Evolutionary conservation across 139 green algal species (phyloP).

Genomic region (Diplosphaera chodatii): DNA sequence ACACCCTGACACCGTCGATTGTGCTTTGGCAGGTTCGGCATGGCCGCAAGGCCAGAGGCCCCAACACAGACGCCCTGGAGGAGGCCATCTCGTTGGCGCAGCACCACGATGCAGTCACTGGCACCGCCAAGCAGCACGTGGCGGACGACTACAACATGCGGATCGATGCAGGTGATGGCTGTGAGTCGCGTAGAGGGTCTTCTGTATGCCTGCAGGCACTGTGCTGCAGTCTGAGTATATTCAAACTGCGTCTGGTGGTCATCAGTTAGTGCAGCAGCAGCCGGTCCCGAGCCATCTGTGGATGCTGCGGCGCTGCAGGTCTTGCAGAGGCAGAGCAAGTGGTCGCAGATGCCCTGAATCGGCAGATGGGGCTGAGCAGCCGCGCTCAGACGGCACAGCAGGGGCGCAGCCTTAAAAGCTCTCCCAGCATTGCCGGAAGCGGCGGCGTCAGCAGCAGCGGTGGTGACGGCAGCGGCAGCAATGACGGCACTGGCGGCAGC

Average conservation of each 20-base stretch:
- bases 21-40: not conserved
- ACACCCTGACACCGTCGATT: too few relatives aligned
- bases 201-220: conserved; percentile 2
- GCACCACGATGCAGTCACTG: conserved; percentile 84
- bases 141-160: conserved; percentile 72
- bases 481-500: not conserved
- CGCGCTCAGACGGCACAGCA: too few relatives aligned
- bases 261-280: too few relatives aligned
- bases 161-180: conserved; percentile 24
- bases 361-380: conserved; percentile 8
- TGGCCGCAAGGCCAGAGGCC: not conserved
- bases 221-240: not conserved
- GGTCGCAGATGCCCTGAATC: conserved; percentile 9
- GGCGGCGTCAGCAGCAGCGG: too few relatives aligned
- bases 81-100: conserved; percentile 60
- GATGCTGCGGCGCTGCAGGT: conserved; percentile 3
- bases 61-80: conserved; percentile 43
- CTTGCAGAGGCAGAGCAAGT: conserved; percentile 27
- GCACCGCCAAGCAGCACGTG: conserved; percentile 82
- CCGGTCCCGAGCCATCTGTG: too few relatives aligned
- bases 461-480: too few relatives aligned
- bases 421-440: too few relatives aligned
- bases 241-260: too few relatives aligned
- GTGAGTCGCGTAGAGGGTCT: too few relatives aligned
- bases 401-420: too few relatives aligned